phyloP scores from a whole-genome alignment of 1,284 basidiomycete species.

The Sporisorium graminicola region DNA sequence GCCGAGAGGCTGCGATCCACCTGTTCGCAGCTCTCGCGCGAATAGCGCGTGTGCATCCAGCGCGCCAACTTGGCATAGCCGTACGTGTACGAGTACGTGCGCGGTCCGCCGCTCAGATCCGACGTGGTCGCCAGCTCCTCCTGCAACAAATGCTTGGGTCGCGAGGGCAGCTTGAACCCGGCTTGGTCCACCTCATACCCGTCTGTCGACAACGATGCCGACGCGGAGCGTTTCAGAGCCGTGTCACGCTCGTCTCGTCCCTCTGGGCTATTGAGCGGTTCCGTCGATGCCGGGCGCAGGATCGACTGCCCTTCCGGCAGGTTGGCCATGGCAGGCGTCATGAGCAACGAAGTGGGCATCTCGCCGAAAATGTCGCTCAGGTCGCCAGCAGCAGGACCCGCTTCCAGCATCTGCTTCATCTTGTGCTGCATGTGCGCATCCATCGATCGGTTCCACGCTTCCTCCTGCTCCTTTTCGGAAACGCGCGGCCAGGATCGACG shows the following conservation, averaged over 20 bases:
- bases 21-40: conserved; percentile 31
- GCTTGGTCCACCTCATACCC: conserved; percentile 25
- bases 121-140: conserved; percentile 41
- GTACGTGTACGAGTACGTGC: conserved; percentile 44
- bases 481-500: conserved; percentile 14
- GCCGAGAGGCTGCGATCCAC: conserved; percentile 35
- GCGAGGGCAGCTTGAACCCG: conserved; percentile 29
- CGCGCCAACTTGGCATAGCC: conserved; percentile 52
- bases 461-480: conserved; percentile 24
- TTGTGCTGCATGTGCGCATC: conserved; percentile 34
- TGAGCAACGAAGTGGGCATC: conserved; percentile 46
- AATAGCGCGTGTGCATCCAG: conserved; percentile 51
- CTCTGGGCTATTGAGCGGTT: not conserved
- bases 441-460: conserved; percentile 42
- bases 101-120: conserved; percentile 29
- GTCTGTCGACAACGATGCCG: conserved; percentile 2
- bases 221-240: conserved; percentile 13
- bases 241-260: not conserved
- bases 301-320: conserved; percentile 28
- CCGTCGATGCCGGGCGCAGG: conserved; percentile 24
- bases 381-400: conserved; percentile 32
- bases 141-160: conserved; percentile 36
- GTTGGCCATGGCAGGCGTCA: conserved; percentile 39
- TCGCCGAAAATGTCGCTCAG: conserved; percentile 48
- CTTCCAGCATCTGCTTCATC: conserved; percentile 45